These are phyloP conservation scores for Persicaria maculosa DNA, from an alignment of 148 eudicot species.

Conservation along the genomic window DNA sequence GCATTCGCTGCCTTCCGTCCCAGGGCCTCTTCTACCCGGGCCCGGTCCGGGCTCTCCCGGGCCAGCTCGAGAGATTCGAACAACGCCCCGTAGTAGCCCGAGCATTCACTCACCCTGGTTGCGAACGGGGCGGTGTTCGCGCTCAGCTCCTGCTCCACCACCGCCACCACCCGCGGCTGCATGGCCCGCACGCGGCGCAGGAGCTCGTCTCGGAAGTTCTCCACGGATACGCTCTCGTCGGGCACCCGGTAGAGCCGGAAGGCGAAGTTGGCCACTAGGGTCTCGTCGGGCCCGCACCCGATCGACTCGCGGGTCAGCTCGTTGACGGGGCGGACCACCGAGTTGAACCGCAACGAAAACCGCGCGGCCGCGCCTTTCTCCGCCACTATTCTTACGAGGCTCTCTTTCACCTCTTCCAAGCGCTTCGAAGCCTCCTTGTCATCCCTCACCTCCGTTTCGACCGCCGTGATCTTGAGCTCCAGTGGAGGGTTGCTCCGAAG, in stretches of 20 bases:
- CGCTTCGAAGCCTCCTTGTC: conserved; percentile 11
- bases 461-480: conserved; percentile 50
- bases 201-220: conserved; percentile 65
- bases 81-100: conserved; percentile 53
- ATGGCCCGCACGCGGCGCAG: conserved; percentile 72
- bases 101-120: conserved; percentile 55
- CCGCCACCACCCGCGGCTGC: conserved; percentile 54
- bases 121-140: conserved; percentile 64
- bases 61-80: conserved; percentile 62
- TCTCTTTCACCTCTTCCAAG: conserved; percentile 33
- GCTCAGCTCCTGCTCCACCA: conserved; percentile 85
- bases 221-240: conserved; percentile 89
- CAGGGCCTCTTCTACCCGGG: conserved; percentile 66
- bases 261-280: conserved; percentile 66
- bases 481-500: not conserved
- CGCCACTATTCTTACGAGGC: conserved; percentile 33
- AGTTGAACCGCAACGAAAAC: conserved; percentile 29
- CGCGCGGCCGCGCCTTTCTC: conserved; percentile 36
- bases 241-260: conserved; percentile 54
- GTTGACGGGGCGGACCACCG: conserved; percentile 18
- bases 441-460: conserved; percentile 28
- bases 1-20: conserved; percentile 54
- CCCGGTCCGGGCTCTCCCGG: conserved; percentile 37
- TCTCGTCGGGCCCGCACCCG: conserved; percentile 41
- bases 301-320: conserved; percentile 45